Conservation (phyloP, 257 asterid species). For the Forsythia viridissima region DNA sequence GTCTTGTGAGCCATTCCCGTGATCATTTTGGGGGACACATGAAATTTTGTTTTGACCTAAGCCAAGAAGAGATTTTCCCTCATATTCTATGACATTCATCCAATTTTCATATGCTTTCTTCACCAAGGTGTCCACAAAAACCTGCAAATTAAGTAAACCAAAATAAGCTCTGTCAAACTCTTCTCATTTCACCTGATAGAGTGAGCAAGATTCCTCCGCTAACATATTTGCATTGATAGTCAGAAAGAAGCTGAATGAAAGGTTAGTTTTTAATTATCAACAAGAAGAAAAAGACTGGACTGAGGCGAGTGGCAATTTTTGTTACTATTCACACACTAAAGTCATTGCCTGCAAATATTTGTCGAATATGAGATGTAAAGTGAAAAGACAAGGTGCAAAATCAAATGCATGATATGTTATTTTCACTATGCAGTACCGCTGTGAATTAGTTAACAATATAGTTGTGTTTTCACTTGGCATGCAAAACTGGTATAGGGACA, state of each 20-base stretch:
- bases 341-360: neutral
- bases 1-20: constrained; percentile 15
- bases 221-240: neutral
- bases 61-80: constrained; percentile 81
- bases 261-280: neutral
- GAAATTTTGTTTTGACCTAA: constrained; percentile 46
- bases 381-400: constrained; percentile 3
- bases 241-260: neutral
- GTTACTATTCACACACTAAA: neutral
- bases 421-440: neutral
- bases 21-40: constrained; percentile 42
- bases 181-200: neutral
- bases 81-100: constrained; percentile 85
- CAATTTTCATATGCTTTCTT: constrained; percentile 94
- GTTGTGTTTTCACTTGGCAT: neutral
- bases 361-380: neutral
- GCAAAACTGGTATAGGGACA: neutral
- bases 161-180: neutral
- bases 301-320: neutral
- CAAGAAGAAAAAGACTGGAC: neutral
- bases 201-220: neutral
- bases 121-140: constrained; percentile 76
- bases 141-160: constrained; percentile 48
- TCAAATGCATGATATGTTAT: neutral
- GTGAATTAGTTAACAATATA: neutral